These are phyloP conservation scores for Domatiomyces globalis DNA, from an alignment of 2,329 filamentous ascomycete genomes.

Conservation along the genomic window DNA sequence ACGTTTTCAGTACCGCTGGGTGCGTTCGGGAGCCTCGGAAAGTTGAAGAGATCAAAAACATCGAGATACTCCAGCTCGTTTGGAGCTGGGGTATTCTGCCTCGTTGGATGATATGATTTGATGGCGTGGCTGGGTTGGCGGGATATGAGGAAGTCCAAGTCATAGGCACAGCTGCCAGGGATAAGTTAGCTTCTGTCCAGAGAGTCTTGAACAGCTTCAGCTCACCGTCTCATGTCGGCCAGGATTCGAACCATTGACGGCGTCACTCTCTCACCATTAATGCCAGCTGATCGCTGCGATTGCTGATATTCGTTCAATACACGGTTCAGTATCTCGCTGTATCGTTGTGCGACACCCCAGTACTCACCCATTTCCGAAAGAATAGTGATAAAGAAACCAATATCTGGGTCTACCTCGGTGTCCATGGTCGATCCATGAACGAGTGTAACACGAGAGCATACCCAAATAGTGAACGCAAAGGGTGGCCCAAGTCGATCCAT, in stretches of 20 bases:
- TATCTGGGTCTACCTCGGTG: conserved; percentile 64
- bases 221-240: conserved; percentile 80
- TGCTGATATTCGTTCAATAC: conserved; percentile 79
- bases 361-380: conserved; percentile 65
- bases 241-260: conserved; percentile 75
- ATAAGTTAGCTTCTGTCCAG: conserved; percentile 5
- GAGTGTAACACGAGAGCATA: conserved; percentile 69
- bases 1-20: conserved; percentile 14
- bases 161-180: conserved; percentile 26
- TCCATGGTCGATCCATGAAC: conserved; percentile 86
- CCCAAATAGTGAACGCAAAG: conserved; percentile 87
- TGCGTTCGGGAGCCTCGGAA: conserved; percentile 52
- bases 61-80: conserved; percentile 84
- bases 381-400: conserved; percentile 68
- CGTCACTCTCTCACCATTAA: conserved; percentile 57
- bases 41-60: conserved; percentile 90
- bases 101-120: conserved; percentile 31
- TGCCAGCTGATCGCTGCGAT: conserved; percentile 47
- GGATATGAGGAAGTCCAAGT: conserved; percentile 79
- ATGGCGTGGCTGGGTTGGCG: conserved; percentile 46
- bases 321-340: conserved; percentile 62
- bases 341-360: conserved; percentile 76
- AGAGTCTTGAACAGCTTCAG: conserved; percentile 35
- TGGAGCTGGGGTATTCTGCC: conserved; percentile 54
- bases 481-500: conserved; percentile 72